Conservation (phyloP, 805 yeast species). For the Barnettozyma salicaria region DNA sequence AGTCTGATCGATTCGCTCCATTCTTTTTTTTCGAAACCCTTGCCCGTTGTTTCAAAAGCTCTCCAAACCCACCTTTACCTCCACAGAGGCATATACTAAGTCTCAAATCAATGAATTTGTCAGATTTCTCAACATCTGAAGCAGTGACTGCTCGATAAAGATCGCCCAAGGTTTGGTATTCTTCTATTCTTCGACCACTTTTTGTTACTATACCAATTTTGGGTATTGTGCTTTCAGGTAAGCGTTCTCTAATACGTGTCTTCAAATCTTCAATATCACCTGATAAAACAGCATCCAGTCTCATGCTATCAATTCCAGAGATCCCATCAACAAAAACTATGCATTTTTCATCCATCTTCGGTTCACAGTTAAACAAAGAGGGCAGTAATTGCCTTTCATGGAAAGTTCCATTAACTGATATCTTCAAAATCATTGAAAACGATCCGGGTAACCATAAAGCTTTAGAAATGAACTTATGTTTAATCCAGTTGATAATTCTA, state of each 20-base stretch:
- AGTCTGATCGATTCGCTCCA: constrained; percentile 19
- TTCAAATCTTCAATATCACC: background rate
- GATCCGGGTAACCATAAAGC: too few relatives aligned
- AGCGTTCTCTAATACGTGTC: constrained; percentile 3
- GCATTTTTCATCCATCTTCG: too few relatives aligned
- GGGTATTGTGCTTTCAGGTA: constrained; percentile 9
- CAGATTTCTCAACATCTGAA: background rate
- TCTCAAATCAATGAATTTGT: constrained; percentile 25
- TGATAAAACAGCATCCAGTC: constrained; percentile 7
- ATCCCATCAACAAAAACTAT: constrained; percentile 17
- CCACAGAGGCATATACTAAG: constrained; percentile 36
- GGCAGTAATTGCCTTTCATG: too few relatives aligned
- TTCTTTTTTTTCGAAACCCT: constrained; percentile 30
- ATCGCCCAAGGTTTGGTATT: constrained; percentile 9
- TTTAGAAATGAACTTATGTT: too few relatives aligned
- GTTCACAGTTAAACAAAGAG: too few relatives aligned
- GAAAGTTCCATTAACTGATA: too few relatives aligned
- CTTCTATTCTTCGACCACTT: constrained; percentile 14
- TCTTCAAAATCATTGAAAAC: too few relatives aligned
- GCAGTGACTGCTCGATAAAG: constrained; percentile 4
- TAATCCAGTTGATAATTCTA: too few relatives aligned
- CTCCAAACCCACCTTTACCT: constrained; percentile 50
- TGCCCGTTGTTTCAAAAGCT: constrained; percentile 36
- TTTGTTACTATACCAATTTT: constrained; percentile 9
- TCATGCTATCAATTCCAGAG: constrained; percentile 14